Evolutionary conservation across 1,139 yeast species (phyloP).

Genomic region (Taiozyma sp.): DNA sequence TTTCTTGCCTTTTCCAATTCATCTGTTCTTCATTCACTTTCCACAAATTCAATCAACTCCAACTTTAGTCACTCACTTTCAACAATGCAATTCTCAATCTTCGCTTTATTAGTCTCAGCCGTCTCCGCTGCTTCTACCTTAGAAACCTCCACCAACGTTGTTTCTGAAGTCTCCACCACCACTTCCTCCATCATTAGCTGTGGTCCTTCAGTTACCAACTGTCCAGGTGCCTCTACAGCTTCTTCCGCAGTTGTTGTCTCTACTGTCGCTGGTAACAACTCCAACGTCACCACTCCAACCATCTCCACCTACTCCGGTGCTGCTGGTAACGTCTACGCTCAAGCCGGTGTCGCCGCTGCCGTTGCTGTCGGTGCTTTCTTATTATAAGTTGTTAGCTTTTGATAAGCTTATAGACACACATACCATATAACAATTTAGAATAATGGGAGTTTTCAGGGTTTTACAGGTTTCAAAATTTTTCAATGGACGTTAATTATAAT

Average conservation of each 20-base stretch:
- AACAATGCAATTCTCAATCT: slow-evolving; percentile 34
- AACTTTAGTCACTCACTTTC: slow-evolving; percentile 13
- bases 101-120: slow-evolving; percentile 25
- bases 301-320: slow-evolving; percentile 31
- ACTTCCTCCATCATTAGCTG: slow-evolving; percentile 2
- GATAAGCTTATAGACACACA: background rate
- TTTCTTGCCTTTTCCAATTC: background rate
- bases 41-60: slow-evolving; percentile 1
- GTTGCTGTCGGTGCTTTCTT: slow-evolving; percentile 32
- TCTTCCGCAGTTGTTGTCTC: background rate
- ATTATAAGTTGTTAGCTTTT: slow-evolving; percentile 13
- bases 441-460: slow-evolving; percentile 1
- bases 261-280: slow-evolving; percentile 10
- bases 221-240: slow-evolving; percentile 3
- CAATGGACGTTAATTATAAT: background rate
- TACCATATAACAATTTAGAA: background rate
- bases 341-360: slow-evolving; percentile 34
- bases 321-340: slow-evolving; percentile 28
- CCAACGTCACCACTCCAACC: slow-evolving; percentile 23
- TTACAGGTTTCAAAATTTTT: background rate
- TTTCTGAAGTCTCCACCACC: slow-evolving; percentile 6
- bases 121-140: slow-evolving; percentile 26
- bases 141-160: slow-evolving; percentile 17
- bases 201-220: slow-evolving; percentile 2
- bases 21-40: background rate